Percentiles rank a stretch among this genome's conserved stretches.
phyloP scores from a whole-genome alignment of 306 rosid genomes.

The Gleditsia sinensis region DNA sequence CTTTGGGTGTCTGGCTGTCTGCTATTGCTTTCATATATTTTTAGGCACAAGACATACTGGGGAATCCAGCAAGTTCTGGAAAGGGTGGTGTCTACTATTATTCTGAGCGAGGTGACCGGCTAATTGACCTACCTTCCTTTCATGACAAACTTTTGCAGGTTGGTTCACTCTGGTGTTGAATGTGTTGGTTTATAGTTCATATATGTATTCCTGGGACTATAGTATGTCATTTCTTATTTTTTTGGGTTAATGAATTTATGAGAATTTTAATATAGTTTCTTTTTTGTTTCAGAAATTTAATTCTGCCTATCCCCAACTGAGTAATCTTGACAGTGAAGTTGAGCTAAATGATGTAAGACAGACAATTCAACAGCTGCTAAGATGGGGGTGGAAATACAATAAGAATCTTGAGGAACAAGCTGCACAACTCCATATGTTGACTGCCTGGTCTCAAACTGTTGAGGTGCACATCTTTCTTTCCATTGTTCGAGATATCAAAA shows the following conservation, averaged over 20 bases:
- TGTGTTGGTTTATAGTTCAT: background rate
- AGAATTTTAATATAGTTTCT: conserved; percentile 24
- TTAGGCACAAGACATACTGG: conserved; percentile 79
- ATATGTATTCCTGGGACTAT: background rate
- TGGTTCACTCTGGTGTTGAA: conserved; percentile 30
- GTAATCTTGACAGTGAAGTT: conserved; percentile 69
- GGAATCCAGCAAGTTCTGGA: conserved; percentile 74
- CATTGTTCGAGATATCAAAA: too few species aligned
- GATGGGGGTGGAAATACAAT: conserved; percentile 99
- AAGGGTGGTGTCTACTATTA: conserved; percentile 88
- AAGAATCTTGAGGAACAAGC: conserved; percentile 99
- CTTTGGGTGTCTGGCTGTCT: background rate
- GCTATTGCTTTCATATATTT: conserved; percentile 29
- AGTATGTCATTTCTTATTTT: conserved; percentile 12
- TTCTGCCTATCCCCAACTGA: conserved; percentile 61
- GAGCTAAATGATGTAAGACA: conserved; percentile 75
- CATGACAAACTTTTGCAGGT: conserved; percentile 98
- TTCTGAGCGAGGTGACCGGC: conserved; percentile 95
- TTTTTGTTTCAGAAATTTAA: conserved; percentile 65
- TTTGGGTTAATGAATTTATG: conserved; percentile 17
- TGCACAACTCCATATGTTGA: conserved; percentile 95
- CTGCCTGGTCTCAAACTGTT: conserved; percentile 96
- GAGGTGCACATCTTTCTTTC: conserved; percentile 62
- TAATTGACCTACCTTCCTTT: conserved; percentile 82
- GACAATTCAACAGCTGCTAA: conserved; percentile 82